Conservation (phyloP, 768 basidiomycete species). For the Suillus ampliporus region DNA sequence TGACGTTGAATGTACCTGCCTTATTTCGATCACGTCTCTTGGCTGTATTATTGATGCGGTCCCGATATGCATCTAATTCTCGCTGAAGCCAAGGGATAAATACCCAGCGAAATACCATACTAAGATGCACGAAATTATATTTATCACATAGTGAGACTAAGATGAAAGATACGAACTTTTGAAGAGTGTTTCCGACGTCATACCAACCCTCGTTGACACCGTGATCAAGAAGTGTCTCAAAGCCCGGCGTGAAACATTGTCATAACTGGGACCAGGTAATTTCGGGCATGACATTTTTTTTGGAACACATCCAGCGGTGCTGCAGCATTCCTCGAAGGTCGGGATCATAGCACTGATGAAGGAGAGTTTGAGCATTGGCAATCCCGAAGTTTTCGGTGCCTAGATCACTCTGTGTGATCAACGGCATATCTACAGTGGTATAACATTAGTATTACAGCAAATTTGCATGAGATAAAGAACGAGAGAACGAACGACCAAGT, state of each 20-base stretch:
- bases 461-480: slow-evolving; percentile 13
- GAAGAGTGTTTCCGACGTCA: slow-evolving; percentile 29
- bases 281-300: slow-evolving; percentile 51
- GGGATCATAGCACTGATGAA: slow-evolving; percentile 48
- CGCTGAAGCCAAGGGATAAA: slow-evolving; percentile 23
- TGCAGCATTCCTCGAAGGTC: slow-evolving; percentile 42
- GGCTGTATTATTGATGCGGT: slow-evolving; percentile 11
- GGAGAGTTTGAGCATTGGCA: slow-evolving; percentile 49
- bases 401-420: slow-evolving; percentile 50
- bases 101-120: slow-evolving; percentile 47
- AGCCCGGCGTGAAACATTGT: slow-evolving; percentile 38
- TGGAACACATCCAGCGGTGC: slow-evolving; percentile 43
- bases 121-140: slow-evolving; percentile 19
- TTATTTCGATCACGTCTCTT: slow-evolving; percentile 18
- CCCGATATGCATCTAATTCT: slow-evolving; percentile 13
- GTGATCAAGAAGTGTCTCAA: slow-evolving; percentile 39
- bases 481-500: slow-evolving; percentile 23
- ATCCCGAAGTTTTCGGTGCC: slow-evolving; percentile 50
- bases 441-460: slow-evolving; percentile 9
- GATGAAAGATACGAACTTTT: slow-evolving; percentile 25
- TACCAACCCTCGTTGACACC: slow-evolving; percentile 39
- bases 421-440: slow-evolving; percentile 37
- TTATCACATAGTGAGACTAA: too few species aligned
- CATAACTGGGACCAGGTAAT: slow-evolving; percentile 45
- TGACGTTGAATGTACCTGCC: slow-evolving; percentile 23